Evolutionary conservation across 2,329 filamentous ascomycete genomes (phyloP), one percentile per base, ranked within the genome.

Genomic region (Thielaviopsis musarum): DNA sequence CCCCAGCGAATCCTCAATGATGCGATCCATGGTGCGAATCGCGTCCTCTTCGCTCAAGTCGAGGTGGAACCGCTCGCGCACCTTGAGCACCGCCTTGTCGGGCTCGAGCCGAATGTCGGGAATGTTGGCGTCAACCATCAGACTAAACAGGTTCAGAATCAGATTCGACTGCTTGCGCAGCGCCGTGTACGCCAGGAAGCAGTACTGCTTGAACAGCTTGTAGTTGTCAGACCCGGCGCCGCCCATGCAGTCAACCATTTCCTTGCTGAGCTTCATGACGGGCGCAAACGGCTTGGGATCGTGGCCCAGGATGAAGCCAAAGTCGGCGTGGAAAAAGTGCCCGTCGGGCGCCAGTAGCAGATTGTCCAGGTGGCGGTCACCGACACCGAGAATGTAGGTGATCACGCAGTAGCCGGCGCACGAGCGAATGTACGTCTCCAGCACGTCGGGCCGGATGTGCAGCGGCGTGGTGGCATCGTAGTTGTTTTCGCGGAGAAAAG

Each of bases 191-290:
- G 93, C 89, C 2, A 95, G 87, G 71, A 95, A 96, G 70, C 90
- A 95, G 71, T 97, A 95, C 66, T 94, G 88, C 69, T 93, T 93
- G 73, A 98, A 98, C 58, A 86, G 81, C 52, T 84, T 77, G 70
- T 95, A 98, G 63, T 94, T 85, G 22, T 87, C 81, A 3, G 87
- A 89, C 38, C 80, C 78, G 7, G 84, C 79, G 13, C 93, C 93
- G 49, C 94, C 94, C 89, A 98, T 96, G 63, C 91, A 93, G 67
- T 98, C 93, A 3, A 97, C 88, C 93, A 98, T 98, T 68, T 98
- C 91, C 66, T 91, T 91, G 68, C 87, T 91, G 9, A 98, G 81
- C 71, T 98, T 98, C 85, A 98, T 95, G 57, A 91, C 83, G 0
- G 93, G 93, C 0, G 93, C 91, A 68, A 98, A 97, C 0, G 93